Percentiles rank a stretch among this genome's conserved stretches.
phyloP scores from a whole-genome alignment of 495 filamentous ascomycete species.

The Penicillium desertorum region DNA sequence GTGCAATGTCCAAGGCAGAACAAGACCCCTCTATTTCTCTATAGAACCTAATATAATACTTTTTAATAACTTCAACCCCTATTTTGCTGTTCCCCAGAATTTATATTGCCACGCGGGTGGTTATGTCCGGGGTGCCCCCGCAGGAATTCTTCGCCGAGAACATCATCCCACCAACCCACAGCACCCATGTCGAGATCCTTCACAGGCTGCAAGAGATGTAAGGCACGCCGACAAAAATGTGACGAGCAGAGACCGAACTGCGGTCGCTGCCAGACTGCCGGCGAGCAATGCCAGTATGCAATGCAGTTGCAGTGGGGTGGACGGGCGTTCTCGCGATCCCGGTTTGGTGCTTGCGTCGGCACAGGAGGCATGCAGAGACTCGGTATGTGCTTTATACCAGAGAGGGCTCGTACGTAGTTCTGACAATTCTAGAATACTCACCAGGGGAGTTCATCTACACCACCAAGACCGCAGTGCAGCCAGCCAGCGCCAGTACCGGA shows the following conservation, averaged over 20 bases:
- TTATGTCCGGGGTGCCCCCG: slow-evolving; percentile 23
- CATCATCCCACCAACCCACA: slow-evolving; percentile 12
- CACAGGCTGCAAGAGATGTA: slow-evolving; percentile 49
- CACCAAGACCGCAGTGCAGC: slow-evolving; percentile 24
- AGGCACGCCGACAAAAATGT: slow-evolving; percentile 48
- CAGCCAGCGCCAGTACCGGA: slow-evolving; percentile 13
- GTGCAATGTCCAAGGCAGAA: neutral
- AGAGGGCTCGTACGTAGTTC: neutral
- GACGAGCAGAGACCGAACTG: slow-evolving; percentile 44
- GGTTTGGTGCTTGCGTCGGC: slow-evolving; percentile 47
- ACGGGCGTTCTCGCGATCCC: slow-evolving; percentile 46
- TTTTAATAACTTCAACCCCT: neutral
- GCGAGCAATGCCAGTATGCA: slow-evolving; percentile 38
- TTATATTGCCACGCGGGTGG: slow-evolving; percentile 18
- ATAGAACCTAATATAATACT: neutral
- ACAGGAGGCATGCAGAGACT: slow-evolving; percentile 46
- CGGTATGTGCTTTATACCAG: slow-evolving; percentile 28
- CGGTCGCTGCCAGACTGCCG: slow-evolving; percentile 39
- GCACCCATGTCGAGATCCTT: slow-evolving; percentile 49
- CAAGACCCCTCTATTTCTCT: neutral
- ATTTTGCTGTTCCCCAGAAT: slow-evolving; percentile 11
- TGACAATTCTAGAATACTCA: slow-evolving; percentile 40
- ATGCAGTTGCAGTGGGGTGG: slow-evolving; percentile 45
- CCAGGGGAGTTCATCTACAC: slow-evolving; percentile 51
- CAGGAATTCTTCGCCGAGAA: slow-evolving; percentile 24